Evolutionary conservation across 441 rosid species (phyloP).

Genomic region (Metrosideros polymorpha): DNA sequence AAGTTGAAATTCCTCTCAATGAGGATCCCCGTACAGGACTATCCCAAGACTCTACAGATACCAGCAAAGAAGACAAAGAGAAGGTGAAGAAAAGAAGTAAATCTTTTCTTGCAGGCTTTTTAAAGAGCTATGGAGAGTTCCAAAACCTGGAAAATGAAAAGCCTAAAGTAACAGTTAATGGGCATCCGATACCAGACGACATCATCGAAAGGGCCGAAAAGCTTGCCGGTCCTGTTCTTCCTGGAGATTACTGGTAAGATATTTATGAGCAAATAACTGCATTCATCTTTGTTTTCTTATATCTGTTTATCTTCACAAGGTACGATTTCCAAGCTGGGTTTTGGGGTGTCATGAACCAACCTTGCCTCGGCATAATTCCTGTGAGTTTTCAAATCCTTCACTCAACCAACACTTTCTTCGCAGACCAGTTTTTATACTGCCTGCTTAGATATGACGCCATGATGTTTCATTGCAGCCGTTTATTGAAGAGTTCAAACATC

Average conservation of each 20-base stretch:
- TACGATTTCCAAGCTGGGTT: slow-evolving; percentile 4
- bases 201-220: not conserved
- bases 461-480: not conserved
- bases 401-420: not conserved
- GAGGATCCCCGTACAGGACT: not conserved
- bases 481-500: not conserved
- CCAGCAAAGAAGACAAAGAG: not conserved
- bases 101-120: not conserved
- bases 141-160: not conserved
- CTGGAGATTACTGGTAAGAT: slow-evolving; percentile 8
- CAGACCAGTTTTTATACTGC: not conserved
- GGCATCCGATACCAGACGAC: not conserved
- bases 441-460: not conserved
- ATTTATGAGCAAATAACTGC: not conserved
- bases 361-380: slow-evolving; percentile 8
- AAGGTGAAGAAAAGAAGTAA: not conserved
- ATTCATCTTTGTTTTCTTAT: not conserved
- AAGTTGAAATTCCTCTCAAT: not conserved
- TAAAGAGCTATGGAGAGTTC: not conserved
- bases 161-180: not conserved
- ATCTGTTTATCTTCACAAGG: not conserved
- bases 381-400: not conserved
- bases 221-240: slow-evolving; percentile 4
- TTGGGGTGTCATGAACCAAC: slow-evolving; percentile 5
- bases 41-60: not conserved